A percentile compares a stretch with the other conserved stretches of the same genome.
These are phyloP conservation scores for Coemansia sp. DNA, from an alignment of 192 early-diverging fungal species.

Conservation along the genomic window DNA sequence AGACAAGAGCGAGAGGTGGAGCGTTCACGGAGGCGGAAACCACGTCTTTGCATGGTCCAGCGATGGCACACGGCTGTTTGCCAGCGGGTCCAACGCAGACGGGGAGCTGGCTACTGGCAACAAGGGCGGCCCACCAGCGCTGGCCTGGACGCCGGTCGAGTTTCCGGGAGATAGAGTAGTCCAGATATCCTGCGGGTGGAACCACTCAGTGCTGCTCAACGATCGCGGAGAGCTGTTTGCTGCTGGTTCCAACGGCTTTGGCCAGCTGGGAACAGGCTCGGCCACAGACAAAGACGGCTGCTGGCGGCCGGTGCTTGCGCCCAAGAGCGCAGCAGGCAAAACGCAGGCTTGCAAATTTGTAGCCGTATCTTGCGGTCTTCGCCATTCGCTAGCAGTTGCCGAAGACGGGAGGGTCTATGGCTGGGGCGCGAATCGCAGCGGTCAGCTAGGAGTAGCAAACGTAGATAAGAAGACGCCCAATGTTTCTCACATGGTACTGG, in stretches of 20 bases:
- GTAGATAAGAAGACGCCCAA: neutral
- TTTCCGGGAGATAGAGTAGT: conserved; percentile 7
- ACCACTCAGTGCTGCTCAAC: conserved; percentile 40
- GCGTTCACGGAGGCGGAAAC: conserved; percentile 47
- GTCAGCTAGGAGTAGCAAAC: conserved; percentile 56
- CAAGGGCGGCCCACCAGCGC: neutral
- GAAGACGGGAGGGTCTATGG: conserved; percentile 50
- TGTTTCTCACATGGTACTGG: neutral
- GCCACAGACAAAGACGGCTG: neutral
- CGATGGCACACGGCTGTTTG: conserved; percentile 17
- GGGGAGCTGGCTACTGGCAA: conserved; percentile 31
- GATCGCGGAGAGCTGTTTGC: conserved; percentile 20
- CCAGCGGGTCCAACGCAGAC: conserved; percentile 33
- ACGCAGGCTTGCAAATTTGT: conserved; percentile 24
- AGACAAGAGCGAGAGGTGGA: neutral
- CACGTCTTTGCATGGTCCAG: conserved; percentile 36
- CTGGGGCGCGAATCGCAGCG: conserved; percentile 68
- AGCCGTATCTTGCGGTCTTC: conserved; percentile 62
- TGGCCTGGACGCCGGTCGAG: conserved; percentile 19
- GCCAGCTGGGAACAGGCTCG: conserved; percentile 28
- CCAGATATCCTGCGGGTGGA: conserved; percentile 51
- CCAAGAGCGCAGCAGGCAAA: neutral
- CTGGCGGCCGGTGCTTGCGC: conserved; percentile 1
- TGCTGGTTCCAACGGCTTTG: conserved; percentile 28
- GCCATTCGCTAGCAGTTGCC: conserved; percentile 62